Percentiles rank a stretch among this genome's conserved stretches.
These are phyloP conservation scores for Bocquillonia castaneifolia DNA, from an alignment of 441 rosid genomes.

Conservation along the genomic window DNA sequence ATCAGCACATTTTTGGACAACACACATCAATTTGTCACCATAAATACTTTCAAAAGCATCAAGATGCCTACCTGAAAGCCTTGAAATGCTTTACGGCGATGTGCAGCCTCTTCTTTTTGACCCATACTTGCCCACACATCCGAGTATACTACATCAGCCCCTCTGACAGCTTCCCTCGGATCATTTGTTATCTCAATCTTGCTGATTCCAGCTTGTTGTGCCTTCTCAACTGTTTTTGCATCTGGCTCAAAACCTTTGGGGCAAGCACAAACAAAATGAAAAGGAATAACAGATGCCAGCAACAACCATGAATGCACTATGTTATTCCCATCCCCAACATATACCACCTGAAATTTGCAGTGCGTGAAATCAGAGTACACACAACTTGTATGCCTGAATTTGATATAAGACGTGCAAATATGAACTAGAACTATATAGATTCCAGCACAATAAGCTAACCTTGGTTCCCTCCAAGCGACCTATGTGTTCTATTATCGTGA, in stretches of 20 bases:
- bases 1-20: background rate
- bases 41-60: background rate
- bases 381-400: background rate
- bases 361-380: slow-evolving; percentile 8
- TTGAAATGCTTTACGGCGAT: slow-evolving; percentile 73
- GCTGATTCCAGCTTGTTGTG: slow-evolving; percentile 67
- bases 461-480: slow-evolving; percentile 86
- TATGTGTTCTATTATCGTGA: slow-evolving; percentile 83
- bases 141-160: slow-evolving; percentile 96
- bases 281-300: slow-evolving; percentile 82
- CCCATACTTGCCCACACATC: slow-evolving; percentile 99
- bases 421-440: background rate
- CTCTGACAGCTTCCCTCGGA: slow-evolving; percentile 79
- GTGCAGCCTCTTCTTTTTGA: slow-evolving; percentile 92
- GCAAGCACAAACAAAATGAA: slow-evolving; percentile 92
- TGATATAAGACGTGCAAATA: slow-evolving; percentile 2
- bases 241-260: slow-evolving; percentile 95
- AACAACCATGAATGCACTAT: slow-evolving; percentile 93
- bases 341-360: slow-evolving; percentile 61
- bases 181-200: slow-evolving; percentile 89
- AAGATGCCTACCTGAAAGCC: slow-evolving; percentile 78
- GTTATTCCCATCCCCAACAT: slow-evolving; percentile 97
- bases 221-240: slow-evolving; percentile 69
- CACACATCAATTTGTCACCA: background rate
- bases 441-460: slow-evolving; percentile 37